These are phyloP conservation scores for Fusarium guadeloupense DNA, from an alignment of 2,329 filamentous ascomycete genomes.

Conservation along the genomic window DNA sequence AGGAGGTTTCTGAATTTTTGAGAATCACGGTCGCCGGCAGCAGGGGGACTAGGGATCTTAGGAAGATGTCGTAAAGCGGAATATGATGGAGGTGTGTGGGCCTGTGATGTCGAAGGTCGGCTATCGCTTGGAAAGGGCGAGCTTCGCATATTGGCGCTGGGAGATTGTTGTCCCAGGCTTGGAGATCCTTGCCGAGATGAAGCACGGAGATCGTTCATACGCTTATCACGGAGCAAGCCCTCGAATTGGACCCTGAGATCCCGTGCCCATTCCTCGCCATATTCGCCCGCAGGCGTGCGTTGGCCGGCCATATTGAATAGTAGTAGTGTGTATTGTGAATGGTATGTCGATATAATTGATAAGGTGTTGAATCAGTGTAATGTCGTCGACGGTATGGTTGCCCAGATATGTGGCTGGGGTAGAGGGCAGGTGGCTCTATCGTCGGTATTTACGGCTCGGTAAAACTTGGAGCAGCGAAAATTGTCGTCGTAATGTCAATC, in stretches of 20 bases:
- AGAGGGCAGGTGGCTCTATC: constrained; percentile 22
- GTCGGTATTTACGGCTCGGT: constrained; percentile 29
- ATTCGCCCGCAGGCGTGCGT: constrained; percentile 52
- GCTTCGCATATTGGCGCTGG: constrained; percentile 58
- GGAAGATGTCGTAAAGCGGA: constrained; percentile 61
- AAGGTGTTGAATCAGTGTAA: background rate
- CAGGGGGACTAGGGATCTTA: constrained; percentile 76
- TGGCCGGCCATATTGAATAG: constrained; percentile 51
- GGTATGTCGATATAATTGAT: constrained; percentile 7
- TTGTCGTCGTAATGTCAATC: constrained; percentile 39
- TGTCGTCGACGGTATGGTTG: constrained; percentile 20
- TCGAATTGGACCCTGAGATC: constrained; percentile 87
- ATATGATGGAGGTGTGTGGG: constrained; percentile 57
- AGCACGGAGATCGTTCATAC: constrained; percentile 78
- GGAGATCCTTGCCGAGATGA: constrained; percentile 67
- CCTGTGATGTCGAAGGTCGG: constrained; percentile 59
- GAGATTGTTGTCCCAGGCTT: constrained; percentile 59
- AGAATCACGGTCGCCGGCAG: constrained; percentile 69
- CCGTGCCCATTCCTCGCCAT: constrained; percentile 79
- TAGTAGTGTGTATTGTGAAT: background rate
- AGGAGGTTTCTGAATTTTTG: constrained; percentile 84
- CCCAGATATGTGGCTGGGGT: constrained; percentile 17
- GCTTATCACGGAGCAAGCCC: constrained; percentile 83
- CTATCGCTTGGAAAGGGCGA: constrained; percentile 51
- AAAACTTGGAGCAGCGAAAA: constrained; percentile 18